Base-by-base conservation (phyloP, 768 basidiomycete species). In the Russula olivacea region DNA sequence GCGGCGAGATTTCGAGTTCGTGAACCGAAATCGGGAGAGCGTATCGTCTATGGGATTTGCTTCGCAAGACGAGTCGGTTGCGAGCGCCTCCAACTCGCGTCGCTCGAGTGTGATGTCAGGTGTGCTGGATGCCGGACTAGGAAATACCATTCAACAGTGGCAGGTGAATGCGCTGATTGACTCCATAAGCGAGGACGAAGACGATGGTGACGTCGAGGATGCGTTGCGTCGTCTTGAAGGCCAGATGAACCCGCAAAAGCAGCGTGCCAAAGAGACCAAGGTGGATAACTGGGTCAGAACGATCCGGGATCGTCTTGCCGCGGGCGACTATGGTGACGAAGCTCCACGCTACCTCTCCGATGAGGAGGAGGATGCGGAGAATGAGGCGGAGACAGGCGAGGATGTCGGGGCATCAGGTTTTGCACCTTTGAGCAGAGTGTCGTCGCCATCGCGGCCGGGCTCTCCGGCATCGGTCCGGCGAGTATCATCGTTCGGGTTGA, bases 171-270 rank as follows among this genome's bases (percentile, higher is more conserved):
- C 88, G 30, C 74, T 92, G 43, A 79, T 92, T 12, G 87, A 91
- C 54, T 73, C 82, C 43, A 75, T 89, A 66, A 88, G 83, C 64
- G 85, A 89, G 58, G 85, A 91, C 5, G 88, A 81, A 25, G 91
- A 87, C 61, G 79, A 75, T 19, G 91, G 91, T 1, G 92, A 90
- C 68, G 87, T 90, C 19, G 91, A 93, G 36, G 89, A 85, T 8
- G 93, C 94, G 19, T 72, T 97, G 65, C 78, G 81, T 25, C 78
- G 88, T 14, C 80, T 97, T 43, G 93, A 96, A 73, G 94, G 93
- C 0, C 85, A 92, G 71, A 89, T 94, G 58, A 91, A 92, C 71
- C 81, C 81, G 0, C 77, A 84, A 63, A 81, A 82, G 69, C 83
- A 88, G 71, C 78, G 83, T 66, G 88, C 85, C 67, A 91, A 87